Percentiles rank a stretch among this genome's conserved stretches.
Evolutionary conservation across 371 early-diverging fungal genomes (phyloP).

Genomic region (Mucor mucedo): DNA sequence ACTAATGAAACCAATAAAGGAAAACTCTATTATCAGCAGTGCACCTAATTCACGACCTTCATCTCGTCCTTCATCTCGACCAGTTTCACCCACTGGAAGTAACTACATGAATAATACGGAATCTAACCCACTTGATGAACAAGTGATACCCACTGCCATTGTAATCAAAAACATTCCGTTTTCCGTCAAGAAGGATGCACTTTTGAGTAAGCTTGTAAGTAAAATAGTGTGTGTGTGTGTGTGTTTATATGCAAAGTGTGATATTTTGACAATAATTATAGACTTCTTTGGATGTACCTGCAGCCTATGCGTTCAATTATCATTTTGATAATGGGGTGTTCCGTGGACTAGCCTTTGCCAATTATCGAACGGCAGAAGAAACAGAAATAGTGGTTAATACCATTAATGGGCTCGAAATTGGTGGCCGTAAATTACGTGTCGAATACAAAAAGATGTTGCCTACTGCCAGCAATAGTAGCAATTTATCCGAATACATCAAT

Average conservation of each 20-base stretch:
- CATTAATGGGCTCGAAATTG: constrained; percentile 71
- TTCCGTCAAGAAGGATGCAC: constrained; percentile 75
- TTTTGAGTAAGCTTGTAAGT: constrained; percentile 66
- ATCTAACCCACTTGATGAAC: constrained; percentile 15
- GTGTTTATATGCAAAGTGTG: not conserved
- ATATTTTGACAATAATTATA: constrained; percentile 10
- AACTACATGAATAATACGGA: constrained; percentile 7
- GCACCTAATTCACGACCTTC: constrained; percentile 25
- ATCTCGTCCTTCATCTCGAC: constrained; percentile 35
- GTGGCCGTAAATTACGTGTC: constrained; percentile 80
- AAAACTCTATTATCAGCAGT: not conserved
- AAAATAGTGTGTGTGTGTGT: not conserved
- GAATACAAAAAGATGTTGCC: constrained; percentile 75
- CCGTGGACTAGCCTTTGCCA: constrained; percentile 84
- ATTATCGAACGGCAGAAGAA: constrained; percentile 78
- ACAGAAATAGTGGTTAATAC: constrained; percentile 70
- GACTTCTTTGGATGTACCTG: constrained; percentile 68
- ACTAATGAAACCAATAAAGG: not conserved
- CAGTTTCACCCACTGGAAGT: constrained; percentile 30
- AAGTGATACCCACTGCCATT: constrained; percentile 72
- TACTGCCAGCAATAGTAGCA: not conserved
- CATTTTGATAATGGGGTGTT: constrained; percentile 82
- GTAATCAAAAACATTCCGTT: constrained; percentile 88
- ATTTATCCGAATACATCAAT: constrained; percentile 18
- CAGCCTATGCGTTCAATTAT: constrained; percentile 83